A percentile compares a stretch with the other conserved stretches of the same genome.
Conservation (phyloP, 306 rosid genomes). For the Luffa acutangula region DNA sequence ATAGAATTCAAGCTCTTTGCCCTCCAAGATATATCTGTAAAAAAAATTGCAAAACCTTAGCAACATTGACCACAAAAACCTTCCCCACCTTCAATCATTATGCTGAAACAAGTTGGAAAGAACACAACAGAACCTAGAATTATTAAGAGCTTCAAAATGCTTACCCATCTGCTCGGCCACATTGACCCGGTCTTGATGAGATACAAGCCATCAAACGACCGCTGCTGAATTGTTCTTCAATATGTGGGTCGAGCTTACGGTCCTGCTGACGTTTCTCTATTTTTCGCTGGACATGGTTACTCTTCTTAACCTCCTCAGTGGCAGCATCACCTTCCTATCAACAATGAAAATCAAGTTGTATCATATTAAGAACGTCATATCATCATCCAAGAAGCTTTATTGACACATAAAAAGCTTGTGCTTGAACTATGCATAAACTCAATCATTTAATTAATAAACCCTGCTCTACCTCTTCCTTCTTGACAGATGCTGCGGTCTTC, state of each 20-base stretch:
- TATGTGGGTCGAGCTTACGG: neutral
- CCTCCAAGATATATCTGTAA: constrained; percentile 1
- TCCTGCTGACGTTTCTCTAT: constrained; percentile 6
- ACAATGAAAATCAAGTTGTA: neutral
- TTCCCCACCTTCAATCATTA: neutral
- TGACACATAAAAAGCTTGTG: neutral
- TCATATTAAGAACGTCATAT: neutral
- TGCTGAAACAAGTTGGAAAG: neutral
- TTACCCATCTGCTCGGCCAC: constrained; percentile 10
- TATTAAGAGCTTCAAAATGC: neutral
- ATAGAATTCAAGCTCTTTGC: constrained; percentile 5
- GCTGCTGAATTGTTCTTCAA: constrained; percentile 3
- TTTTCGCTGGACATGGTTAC: constrained; percentile 6
- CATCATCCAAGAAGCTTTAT: neutral
- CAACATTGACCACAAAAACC: neutral
- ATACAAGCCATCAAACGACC: constrained; percentile 10
- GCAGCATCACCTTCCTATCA: constrained; percentile 6
- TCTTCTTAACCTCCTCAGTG: constrained; percentile 1
- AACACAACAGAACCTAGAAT: neutral
- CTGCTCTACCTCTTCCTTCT: constrained; percentile 5
- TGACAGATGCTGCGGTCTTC: neutral
- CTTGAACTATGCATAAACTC: neutral
- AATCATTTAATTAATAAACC: neutral
- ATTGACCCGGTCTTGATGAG: constrained; percentile 3
- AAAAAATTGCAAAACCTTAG: neutral